Conservation (phyloP, 495 filamentous ascomycete genomes). For the Sphaerosporella brunnea region DNA sequence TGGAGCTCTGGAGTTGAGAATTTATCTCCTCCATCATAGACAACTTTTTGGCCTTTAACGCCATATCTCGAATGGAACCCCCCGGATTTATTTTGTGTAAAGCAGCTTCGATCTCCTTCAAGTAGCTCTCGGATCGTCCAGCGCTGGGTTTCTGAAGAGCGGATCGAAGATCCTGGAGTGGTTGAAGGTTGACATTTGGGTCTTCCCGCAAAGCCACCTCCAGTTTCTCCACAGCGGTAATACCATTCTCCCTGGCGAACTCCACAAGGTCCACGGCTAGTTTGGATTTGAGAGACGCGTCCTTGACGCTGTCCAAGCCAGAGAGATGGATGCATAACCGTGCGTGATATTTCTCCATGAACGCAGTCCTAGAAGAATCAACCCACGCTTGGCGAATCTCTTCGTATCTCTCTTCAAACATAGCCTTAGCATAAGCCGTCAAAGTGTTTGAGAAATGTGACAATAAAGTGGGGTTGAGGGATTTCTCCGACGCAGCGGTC, state of each 20-base stretch:
- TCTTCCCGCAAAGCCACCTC: constrained; percentile 9
- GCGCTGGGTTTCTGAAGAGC: constrained; percentile 8
- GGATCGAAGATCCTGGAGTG: constrained; percentile 12
- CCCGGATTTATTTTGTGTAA: neutral
- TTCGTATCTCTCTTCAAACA: constrained; percentile 12
- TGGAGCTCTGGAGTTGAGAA: constrained; percentile 11
- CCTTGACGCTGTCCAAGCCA: constrained; percentile 10
- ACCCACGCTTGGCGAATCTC: constrained; percentile 8
- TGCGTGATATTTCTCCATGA: constrained; percentile 16
- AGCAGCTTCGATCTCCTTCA: constrained; percentile 9
- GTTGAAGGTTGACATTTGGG: neutral
- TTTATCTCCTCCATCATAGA: constrained; percentile 19
- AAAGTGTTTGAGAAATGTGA: constrained; percentile 12
- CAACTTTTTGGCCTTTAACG: constrained; percentile 9
- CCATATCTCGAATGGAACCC: neutral
- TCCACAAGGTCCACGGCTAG: constrained; percentile 17
- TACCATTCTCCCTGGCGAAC: constrained; percentile 9
- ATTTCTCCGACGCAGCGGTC: neutral
- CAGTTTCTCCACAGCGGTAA: constrained; percentile 14
- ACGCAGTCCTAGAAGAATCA: constrained; percentile 7
- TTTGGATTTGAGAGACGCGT: constrained; percentile 13
- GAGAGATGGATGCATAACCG: constrained; percentile 15
- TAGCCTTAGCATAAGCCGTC: constrained; percentile 6
- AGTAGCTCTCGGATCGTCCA: constrained; percentile 8
- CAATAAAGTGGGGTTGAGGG: neutral